Percentiles rank a stretch among this genome's conserved stretches.
These are phyloP conservation scores for Acacia melanoxylon DNA, from an alignment of 306 rosid species.

Conservation along the genomic window DNA sequence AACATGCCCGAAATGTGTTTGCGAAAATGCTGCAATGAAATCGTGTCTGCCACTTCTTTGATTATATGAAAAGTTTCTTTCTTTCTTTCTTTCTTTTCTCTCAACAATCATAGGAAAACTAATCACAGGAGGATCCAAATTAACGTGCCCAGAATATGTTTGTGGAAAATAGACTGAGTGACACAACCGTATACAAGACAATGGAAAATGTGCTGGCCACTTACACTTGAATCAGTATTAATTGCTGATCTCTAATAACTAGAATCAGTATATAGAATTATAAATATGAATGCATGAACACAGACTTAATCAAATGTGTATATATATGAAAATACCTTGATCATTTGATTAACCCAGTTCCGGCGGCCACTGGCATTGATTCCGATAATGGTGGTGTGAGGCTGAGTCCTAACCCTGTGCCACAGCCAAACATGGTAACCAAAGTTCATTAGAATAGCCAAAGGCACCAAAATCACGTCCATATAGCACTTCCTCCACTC, in stretches of 20 bases:
- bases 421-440: slow-evolving; percentile 85
- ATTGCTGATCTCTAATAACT: not conserved
- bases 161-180: not conserved
- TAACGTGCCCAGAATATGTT: not conserved
- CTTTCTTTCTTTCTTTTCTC: not conserved
- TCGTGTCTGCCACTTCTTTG: not conserved
- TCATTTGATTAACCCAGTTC: slow-evolving; percentile 80
- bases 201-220: not conserved
- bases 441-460: slow-evolving; percentile 53
- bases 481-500: slow-evolving; percentile 89
- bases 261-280: no score
- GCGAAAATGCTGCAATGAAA: not conserved
- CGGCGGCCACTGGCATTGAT: slow-evolving; percentile 76
- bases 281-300: not conserved
- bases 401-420: slow-evolving; percentile 68
- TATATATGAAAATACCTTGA: slow-evolving; percentile 54
- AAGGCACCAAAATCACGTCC: slow-evolving; percentile 82
- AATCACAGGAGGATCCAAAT: not conserved
- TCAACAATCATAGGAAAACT: not conserved
- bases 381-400: slow-evolving; percentile 77
- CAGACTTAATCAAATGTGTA: no score
- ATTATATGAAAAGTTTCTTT: not conserved
- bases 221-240: not conserved
- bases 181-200: not conserved
- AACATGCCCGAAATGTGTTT: slow-evolving; percentile 4